Evolutionary conservation across 1,139 yeast species (phyloP).

Genomic region (Blastobotrys niveus): DNA sequence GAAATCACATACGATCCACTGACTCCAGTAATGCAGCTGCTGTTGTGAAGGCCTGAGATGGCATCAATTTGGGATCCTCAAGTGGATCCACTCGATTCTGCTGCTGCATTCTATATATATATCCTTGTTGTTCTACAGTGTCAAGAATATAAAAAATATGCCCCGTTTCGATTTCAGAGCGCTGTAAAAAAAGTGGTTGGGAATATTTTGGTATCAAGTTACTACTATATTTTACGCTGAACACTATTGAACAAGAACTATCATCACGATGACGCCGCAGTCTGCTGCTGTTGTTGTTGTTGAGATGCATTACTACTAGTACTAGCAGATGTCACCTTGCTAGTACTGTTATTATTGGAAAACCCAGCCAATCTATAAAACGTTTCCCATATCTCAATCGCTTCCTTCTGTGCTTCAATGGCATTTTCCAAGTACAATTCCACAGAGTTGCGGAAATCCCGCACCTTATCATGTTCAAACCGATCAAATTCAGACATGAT

Average conservation of each 20-base stretch:
- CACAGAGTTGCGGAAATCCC: conserved; percentile 82
- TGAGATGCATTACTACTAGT: neutral
- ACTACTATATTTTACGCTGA: too few relatives aligned
- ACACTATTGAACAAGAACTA: too few relatives aligned
- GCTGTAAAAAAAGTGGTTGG: too few relatives aligned
- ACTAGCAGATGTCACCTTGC: neutral
- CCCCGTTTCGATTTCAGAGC: too few relatives aligned
- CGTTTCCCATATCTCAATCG: conserved; percentile 93
- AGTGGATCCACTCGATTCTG: conserved; percentile 25
- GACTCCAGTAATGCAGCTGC: conserved; percentile 95
- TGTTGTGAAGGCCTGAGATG: conserved; percentile 80
- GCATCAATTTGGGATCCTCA: conserved; percentile 32
- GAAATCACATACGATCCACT: conserved; percentile 65
- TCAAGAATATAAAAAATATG: neutral
- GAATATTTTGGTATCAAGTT: too few relatives aligned
- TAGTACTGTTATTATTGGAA: too few relatives aligned
- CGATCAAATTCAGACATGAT: conserved; percentile 62
- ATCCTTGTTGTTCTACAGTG: neutral
- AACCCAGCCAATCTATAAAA: conserved; percentile 34
- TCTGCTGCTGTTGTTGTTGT: too few relatives aligned
- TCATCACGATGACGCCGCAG: too few relatives aligned
- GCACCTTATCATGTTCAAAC: conserved; percentile 72
- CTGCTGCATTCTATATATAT: too few relatives aligned
- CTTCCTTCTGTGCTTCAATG: conserved; percentile 89
- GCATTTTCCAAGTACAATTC: conserved; percentile 88